Percentiles rank a stretch among this genome's conserved stretches.
These are phyloP conservation scores for Mycogone perniciosa DNA, from an alignment of 2,329 filamentous ascomycete species.

Conservation along the genomic window DNA sequence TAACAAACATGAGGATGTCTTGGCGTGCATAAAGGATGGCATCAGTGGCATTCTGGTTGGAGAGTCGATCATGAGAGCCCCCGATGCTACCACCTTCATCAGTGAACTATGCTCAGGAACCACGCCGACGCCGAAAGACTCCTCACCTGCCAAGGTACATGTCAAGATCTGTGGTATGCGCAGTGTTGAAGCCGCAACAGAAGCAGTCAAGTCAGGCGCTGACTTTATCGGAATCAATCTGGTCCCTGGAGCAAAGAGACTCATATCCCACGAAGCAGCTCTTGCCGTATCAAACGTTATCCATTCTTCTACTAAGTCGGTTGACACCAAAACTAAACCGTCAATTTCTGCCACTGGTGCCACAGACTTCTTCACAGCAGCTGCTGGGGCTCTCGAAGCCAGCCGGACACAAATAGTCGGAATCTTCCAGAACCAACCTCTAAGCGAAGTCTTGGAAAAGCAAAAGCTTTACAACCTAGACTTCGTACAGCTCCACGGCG, in stretches of 20 bases:
- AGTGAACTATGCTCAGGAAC: conserved; percentile 66
- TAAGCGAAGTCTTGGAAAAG: conserved; percentile 74
- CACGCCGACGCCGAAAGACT: conserved; percentile 27
- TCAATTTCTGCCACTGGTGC: conserved; percentile 28
- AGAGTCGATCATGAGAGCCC: conserved; percentile 89
- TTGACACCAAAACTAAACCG: conserved; percentile 27
- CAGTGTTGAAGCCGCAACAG: conserved; percentile 69
- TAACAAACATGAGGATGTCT: conserved; percentile 78
- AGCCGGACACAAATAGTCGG: conserved; percentile 74
- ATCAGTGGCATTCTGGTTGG: conserved; percentile 92
- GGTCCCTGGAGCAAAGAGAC: conserved; percentile 73
- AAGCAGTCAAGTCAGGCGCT: conserved; percentile 78
- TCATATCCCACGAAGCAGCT: conserved; percentile 71
- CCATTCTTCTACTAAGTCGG: conserved; percentile 55
- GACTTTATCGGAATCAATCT: conserved; percentile 92
- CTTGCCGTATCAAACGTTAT: conserved; percentile 73
- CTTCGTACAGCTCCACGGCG: conserved; percentile 85
- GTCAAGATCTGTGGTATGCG: conserved; percentile 96
- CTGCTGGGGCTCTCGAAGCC: conserved; percentile 42
- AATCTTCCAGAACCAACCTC: conserved; percentile 86
- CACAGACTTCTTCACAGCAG: conserved; percentile 65
- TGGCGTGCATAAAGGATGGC: conserved; percentile 79
- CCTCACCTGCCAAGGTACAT: conserved; percentile 44
- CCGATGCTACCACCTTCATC: conserved; percentile 78
- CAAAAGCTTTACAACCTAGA: conserved; percentile 74